Conservation (phyloP, 805 yeast genomes). For the Saccharomycopsis sp. region DNA sequence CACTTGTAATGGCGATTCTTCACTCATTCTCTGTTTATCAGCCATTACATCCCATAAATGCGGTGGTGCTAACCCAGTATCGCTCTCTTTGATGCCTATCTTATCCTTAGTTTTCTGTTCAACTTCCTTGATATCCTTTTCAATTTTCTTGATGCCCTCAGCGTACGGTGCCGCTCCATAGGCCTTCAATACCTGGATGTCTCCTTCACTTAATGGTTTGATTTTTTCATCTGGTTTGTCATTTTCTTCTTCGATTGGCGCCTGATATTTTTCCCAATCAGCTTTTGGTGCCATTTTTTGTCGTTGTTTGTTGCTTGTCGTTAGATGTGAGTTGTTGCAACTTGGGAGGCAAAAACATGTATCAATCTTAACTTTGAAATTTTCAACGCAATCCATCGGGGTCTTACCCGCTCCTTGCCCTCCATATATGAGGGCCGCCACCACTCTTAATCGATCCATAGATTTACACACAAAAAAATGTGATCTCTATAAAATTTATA, state of each 20-base stretch:
- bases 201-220: slow-evolving; percentile 89
- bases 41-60: slow-evolving; percentile 97
- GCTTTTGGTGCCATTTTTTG: slow-evolving; percentile 85
- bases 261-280: slow-evolving; percentile 96
- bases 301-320: slow-evolving; percentile 4
- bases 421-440: no score
- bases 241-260: slow-evolving; percentile 64
- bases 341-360: slow-evolving; percentile 6
- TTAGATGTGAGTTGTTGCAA: no score
- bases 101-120: slow-evolving; percentile 89
- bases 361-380: no score
- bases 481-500: no score
- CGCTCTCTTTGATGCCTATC: slow-evolving; percentile 90
- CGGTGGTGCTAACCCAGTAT: slow-evolving; percentile 96
- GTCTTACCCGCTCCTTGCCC: background rate
- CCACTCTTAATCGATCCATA: no score
- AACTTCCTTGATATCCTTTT: slow-evolving; percentile 76
- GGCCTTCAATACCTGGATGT: slow-evolving; percentile 92
- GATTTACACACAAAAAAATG: no score
- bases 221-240: slow-evolving; percentile 62
- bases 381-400: background rate
- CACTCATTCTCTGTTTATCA: slow-evolving; percentile 86
- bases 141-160: slow-evolving; percentile 68
- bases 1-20: slow-evolving; percentile 95
- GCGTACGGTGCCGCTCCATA: slow-evolving; percentile 98